Evolutionary conservation across 2,329 filamentous ascomycete species (phyloP).

Genomic region (Fusarium falciforme): DNA sequence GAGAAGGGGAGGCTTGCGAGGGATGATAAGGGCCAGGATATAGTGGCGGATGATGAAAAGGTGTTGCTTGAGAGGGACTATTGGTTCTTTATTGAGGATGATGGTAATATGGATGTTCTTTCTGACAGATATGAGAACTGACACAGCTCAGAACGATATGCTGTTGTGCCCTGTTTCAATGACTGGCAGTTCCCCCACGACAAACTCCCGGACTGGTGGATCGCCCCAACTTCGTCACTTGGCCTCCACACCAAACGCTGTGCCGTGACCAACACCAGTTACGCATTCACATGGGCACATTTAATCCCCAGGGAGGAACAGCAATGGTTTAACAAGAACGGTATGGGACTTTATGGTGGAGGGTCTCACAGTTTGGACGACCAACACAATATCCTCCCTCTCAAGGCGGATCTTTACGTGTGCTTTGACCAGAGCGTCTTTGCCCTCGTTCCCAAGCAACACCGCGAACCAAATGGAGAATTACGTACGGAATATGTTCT

Average conservation of each 20-base stretch:
- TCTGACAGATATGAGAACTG: neutral
- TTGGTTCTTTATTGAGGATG: slow-evolving; percentile 34
- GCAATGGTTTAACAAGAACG: slow-evolving; percentile 34
- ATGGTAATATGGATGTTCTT: neutral
- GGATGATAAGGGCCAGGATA: slow-evolving; percentile 22
- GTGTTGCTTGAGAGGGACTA: slow-evolving; percentile 27
- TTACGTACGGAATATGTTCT: slow-evolving; percentile 18
- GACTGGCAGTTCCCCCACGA: slow-evolving; percentile 39
- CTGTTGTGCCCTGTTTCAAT: slow-evolving; percentile 28
- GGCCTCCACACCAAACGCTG: slow-evolving; percentile 16
- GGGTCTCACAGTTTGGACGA: slow-evolving; percentile 32
- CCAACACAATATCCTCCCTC: slow-evolving; percentile 27
- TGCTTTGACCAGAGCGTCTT: slow-evolving; percentile 36
- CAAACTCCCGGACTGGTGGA: slow-evolving; percentile 27
- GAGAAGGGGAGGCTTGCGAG: slow-evolving; percentile 6
- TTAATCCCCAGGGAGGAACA: slow-evolving; percentile 30
- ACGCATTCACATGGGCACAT: slow-evolving; percentile 34
- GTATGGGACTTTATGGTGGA: slow-evolving; percentile 32
- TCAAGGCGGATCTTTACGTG: slow-evolving; percentile 34
- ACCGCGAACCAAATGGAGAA: neutral
- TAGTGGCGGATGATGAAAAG: neutral
- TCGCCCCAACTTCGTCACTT: neutral
- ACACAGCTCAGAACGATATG: slow-evolving; percentile 22
- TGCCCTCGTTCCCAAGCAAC: slow-evolving; percentile 21
- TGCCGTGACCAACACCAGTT: slow-evolving; percentile 33